These are phyloP conservation scores for Paracorniculantispora psalliotae DNA, from an alignment of 2,329 filamentous ascomycete species.

Conservation along the genomic window DNA sequence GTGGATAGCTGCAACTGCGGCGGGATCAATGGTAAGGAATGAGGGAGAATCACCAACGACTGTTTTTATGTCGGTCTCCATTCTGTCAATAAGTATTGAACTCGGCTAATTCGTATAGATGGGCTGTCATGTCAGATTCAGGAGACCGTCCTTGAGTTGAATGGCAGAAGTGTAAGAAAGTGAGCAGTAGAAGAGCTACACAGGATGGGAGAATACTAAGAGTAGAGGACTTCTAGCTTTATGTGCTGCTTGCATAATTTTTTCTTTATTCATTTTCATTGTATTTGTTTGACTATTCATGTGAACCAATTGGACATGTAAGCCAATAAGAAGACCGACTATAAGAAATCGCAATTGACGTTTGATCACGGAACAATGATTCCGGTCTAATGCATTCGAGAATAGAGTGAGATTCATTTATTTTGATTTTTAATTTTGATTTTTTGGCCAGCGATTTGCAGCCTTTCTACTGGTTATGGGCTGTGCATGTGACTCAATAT, in stretches of 20 bases:
- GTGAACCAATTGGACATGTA: not conserved
- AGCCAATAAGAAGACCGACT: not conserved
- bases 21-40: not conserved
- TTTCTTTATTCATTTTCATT: not conserved
- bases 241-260: not conserved
- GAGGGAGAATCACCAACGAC: not conserved
- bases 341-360: conserved; percentile 1
- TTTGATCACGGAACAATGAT: not conserved
- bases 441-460: not conserved
- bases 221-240: not conserved
- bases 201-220: not conserved
- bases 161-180: not conserved
- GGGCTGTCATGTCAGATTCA: not conserved
- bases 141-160: not conserved
- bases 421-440: not conserved
- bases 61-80: not conserved
- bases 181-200: not conserved
- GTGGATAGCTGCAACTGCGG: conserved; percentile 5
- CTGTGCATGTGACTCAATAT: conserved; percentile 4
- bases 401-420: conserved; percentile 4
- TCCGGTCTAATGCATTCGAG: conserved; percentile 1
- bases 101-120: not conserved
- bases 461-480: conserved; percentile 2
- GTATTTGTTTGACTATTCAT: conserved; percentile 1
- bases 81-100: conserved; percentile 1